These are phyloP conservation scores for Chlamydomonas sphaeroides DNA, from an alignment of 139 green algal species.

Conservation along the genomic window DNA sequence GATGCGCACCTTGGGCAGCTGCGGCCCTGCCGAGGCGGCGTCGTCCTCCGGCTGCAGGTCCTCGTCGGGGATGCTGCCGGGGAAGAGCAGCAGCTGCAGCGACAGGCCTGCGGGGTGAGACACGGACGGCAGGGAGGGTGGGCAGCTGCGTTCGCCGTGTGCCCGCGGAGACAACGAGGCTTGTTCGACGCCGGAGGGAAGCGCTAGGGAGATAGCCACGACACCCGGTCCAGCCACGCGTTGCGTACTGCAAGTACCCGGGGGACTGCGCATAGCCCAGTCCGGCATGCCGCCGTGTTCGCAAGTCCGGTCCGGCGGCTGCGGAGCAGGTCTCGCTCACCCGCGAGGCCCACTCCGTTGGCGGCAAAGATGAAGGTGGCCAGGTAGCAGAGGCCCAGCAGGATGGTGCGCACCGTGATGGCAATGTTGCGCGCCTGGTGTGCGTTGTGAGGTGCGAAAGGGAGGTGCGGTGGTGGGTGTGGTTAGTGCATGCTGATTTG, in stretches of 20 bases:
- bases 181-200: background rate
- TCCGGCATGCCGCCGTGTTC: too few relatives aligned
- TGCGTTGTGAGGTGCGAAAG: background rate
- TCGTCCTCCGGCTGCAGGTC: conserved; percentile 19
- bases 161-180: background rate
- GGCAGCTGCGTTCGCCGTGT: background rate
- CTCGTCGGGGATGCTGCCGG: conserved; percentile 52
- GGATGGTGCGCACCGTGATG: conserved; percentile 78
- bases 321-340: conserved; percentile 27
- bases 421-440: conserved; percentile 71
- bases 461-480: too few relatives aligned
- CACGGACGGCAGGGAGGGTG: background rate
- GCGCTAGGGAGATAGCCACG: background rate
- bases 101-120: conserved; percentile 51
- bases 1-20: conserved; percentile 59
- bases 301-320: too few relatives aligned
- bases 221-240: background rate
- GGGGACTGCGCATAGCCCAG: too few relatives aligned
- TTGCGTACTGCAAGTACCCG: too few relatives aligned
- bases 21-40: conserved; percentile 29
- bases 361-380: conserved; percentile 79
- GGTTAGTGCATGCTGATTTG: too few relatives aligned
- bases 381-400: conserved; percentile 75
- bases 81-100: conserved; percentile 64
- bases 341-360: conserved; percentile 70